Conservation (phyloP, 495 filamentous ascomycete genomes). For the Glarea lozoyensis region DNA sequence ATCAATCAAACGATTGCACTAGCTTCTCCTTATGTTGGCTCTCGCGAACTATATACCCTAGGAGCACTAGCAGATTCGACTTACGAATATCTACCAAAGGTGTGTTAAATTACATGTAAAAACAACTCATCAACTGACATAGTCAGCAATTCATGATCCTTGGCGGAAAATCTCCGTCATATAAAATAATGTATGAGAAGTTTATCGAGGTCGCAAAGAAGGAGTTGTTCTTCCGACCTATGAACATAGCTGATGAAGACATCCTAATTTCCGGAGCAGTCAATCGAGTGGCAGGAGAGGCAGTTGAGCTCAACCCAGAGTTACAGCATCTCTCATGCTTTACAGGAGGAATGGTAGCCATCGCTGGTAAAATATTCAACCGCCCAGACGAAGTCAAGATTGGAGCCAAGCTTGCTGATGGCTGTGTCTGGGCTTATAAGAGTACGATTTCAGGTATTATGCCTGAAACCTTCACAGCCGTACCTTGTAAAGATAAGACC, state of each 20-base stretch:
- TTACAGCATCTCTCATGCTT: conserved; percentile 62
- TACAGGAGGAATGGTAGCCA: conserved; percentile 81
- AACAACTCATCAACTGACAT: background rate
- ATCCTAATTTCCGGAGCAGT: conserved; percentile 61
- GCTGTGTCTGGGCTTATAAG: conserved; percentile 88
- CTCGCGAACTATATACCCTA: conserved; percentile 13
- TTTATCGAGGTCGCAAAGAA: conserved; percentile 14
- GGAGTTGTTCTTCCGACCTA: conserved; percentile 75
- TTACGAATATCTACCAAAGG: conserved; percentile 80
- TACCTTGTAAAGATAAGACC: conserved; percentile 55
- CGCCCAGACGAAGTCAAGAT: conserved; percentile 63
- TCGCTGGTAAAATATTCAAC: conserved; percentile 71
- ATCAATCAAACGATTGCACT: conserved; percentile 8
- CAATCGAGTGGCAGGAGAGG: conserved; percentile 36
- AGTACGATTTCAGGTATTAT: conserved; percentile 75
- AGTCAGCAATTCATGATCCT: conserved; percentile 18
- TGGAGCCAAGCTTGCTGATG: conserved; percentile 73
- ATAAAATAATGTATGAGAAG: conserved; percentile 18
- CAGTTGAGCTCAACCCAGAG: conserved; percentile 25
- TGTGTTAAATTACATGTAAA: background rate
- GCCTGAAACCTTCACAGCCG: conserved; percentile 60
- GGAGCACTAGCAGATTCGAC: conserved; percentile 50
- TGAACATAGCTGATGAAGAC: conserved; percentile 66
- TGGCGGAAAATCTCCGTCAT: conserved; percentile 9
- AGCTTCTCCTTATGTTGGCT: conserved; percentile 7